These are phyloP conservation scores for Hordeum vulgare DNA, from an alignment of 176 grass and related monocot species.

Conservation along the genomic window MorexV3_pseudomolecules_assembly NC_058519.1:150480657-150481156, in stretches of 20 bases:
- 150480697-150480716: not conserved
- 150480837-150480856: not conserved
- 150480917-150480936: too few relatives aligned
- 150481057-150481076: not conserved
- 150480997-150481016: not conserved
- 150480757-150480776: not conserved
- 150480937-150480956: too few relatives aligned
- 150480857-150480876: not conserved
- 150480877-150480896: not conserved
- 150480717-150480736: not conserved
- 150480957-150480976: not conserved
- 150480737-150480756: not conserved
- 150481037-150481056: not conserved
- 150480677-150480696: not conserved
- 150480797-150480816: not conserved
- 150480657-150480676: not conserved
- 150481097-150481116: not conserved
- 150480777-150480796: not conserved
- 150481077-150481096: not conserved
- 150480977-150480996: not conserved
- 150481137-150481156: not conserved
- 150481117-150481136: not conserved
- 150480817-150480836: too few relatives aligned
- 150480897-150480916: too few relatives aligned
- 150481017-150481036: not conserved